Conservation (phyloP, 345 rosid species). For the Camelina sativa region DNA sequence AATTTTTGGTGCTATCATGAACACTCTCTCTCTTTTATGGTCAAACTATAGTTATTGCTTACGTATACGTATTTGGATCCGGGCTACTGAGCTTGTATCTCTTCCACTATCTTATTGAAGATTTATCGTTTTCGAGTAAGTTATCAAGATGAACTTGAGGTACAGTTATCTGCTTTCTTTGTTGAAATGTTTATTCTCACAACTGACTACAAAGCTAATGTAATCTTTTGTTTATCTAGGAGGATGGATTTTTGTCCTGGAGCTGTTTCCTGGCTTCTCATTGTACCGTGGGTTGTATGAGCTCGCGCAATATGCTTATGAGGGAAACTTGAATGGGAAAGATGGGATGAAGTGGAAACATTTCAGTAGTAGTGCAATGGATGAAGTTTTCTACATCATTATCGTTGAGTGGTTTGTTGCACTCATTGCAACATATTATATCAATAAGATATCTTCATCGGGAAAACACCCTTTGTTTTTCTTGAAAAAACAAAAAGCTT, state of each 20-base stretch:
- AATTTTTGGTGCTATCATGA: not conserved
- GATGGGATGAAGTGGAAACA: slow-evolving; percentile 77
- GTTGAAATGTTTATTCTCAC: not conserved
- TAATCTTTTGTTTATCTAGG: slow-evolving; percentile 47
- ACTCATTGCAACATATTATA: slow-evolving; percentile 65
- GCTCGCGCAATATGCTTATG: slow-evolving; percentile 55
- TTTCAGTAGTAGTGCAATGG: slow-evolving; percentile 68
- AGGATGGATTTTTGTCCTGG: slow-evolving; percentile 65
- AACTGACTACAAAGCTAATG: not conserved
- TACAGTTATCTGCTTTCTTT: not conserved
- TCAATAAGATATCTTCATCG: slow-evolving; percentile 53
- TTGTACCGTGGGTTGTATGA: slow-evolving; percentile 90
- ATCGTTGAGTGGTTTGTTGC: slow-evolving; percentile 71
- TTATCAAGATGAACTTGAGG: slow-evolving; percentile 23
- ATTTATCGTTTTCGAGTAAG: slow-evolving; percentile 80
- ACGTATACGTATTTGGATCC: slow-evolving; percentile 72
- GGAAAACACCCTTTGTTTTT: slow-evolving; percentile 60
- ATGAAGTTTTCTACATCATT: slow-evolving; percentile 63
- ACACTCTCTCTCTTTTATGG: slow-evolving; percentile 1
- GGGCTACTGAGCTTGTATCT: slow-evolving; percentile 83
- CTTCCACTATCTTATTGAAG: slow-evolving; percentile 63
- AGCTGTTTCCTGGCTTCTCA: slow-evolving; percentile 86
- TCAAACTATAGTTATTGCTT: slow-evolving; percentile 58
- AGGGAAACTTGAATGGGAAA: slow-evolving; percentile 54
- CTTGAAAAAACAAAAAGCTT: slow-evolving; percentile 41